Percentiles rank a stretch among this genome's conserved stretches.
These are phyloP conservation scores for Candida gigantensis DNA, from an alignment of 1,139 yeast genomes.

Conservation along the genomic window DNA sequence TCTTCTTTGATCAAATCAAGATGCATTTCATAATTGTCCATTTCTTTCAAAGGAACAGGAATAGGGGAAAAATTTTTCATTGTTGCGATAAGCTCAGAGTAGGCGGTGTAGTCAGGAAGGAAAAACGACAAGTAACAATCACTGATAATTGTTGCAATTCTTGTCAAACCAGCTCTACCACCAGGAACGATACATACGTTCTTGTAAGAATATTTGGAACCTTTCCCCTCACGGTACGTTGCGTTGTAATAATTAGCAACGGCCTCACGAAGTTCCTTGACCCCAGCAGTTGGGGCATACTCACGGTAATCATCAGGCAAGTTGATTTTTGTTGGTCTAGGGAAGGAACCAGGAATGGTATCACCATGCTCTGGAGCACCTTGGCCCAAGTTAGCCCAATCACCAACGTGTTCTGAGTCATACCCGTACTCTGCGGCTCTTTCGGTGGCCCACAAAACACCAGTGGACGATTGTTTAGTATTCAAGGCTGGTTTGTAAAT, in stretches of 20 bases:
- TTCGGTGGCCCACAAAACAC: constrained; percentile 71
- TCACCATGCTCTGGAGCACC: constrained; percentile 75
- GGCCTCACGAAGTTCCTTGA: constrained; percentile 58
- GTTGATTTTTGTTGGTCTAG: constrained; percentile 54
- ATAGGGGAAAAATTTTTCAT: constrained; percentile 69
- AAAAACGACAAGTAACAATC: constrained; percentile 66
- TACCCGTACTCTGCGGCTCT: constrained; percentile 64
- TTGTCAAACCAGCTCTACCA: constrained; percentile 67
- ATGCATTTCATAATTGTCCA: constrained; percentile 62
- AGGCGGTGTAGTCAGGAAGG: constrained; percentile 70
- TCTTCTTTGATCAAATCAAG: constrained; percentile 57
- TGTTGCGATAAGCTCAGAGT: constrained; percentile 69
- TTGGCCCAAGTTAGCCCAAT: constrained; percentile 70
- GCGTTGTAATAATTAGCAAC: constrained; percentile 64
- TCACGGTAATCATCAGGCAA: constrained; percentile 57
- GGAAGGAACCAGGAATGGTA: constrained; percentile 59
- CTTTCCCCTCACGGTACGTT: constrained; percentile 51
- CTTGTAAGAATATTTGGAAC: constrained; percentile 61
- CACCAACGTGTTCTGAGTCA: constrained; percentile 44
- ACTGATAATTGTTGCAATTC: constrained; percentile 65
- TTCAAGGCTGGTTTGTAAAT: constrained; percentile 63
- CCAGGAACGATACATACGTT: constrained; percentile 72
- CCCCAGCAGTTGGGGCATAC: constrained; percentile 68
- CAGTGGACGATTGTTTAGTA: constrained; percentile 63
- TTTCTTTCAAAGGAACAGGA: constrained; percentile 64